Conservation (phyloP, 2,329 filamentous ascomycete species). For the Daldinia sp. region DNA sequence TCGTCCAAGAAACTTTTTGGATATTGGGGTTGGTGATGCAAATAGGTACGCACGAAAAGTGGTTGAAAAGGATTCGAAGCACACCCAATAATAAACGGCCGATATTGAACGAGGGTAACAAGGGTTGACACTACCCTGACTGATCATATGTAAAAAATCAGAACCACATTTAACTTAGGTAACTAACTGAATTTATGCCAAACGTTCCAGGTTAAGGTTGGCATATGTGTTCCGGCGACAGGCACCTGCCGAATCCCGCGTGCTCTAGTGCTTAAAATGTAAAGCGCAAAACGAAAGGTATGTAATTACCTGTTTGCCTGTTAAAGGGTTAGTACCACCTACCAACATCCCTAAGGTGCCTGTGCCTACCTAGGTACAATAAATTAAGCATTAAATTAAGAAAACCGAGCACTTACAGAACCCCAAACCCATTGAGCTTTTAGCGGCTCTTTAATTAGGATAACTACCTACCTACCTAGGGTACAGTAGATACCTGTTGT, state of each 20-base stretch:
- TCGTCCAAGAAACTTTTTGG: constrained; percentile 9
- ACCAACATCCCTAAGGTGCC: not conserved
- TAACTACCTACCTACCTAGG: no score
- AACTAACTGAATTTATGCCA: not conserved
- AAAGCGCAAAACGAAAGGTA: not conserved
- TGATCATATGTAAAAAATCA: constrained; percentile 14
- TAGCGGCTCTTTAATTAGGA: not conserved
- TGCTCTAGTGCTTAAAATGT: not conserved
- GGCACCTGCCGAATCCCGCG: constrained; percentile 16
- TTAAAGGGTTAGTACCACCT: no score
- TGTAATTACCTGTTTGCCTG: not conserved
- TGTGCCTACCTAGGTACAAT: constrained; percentile 6
- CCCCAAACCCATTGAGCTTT: not conserved
- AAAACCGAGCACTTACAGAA: not conserved
- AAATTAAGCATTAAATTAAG: not conserved
- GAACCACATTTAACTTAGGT: constrained; percentile 3
- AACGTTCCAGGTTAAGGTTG: no score
- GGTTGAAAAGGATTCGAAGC: constrained; percentile 9
- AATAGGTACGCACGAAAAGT: constrained; percentile 11
- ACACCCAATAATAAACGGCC: constrained; percentile 23
- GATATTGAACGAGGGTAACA: constrained; percentile 6
- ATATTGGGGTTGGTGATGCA: constrained; percentile 9
- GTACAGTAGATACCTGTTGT: no score
- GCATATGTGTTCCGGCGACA: constrained; percentile 4
- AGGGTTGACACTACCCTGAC: not conserved